Evolutionary conservation across 805 yeast species (phyloP), one percentile per base, ranked within the genome.

Genomic region (Spencermartinsiella europaea): DNA sequence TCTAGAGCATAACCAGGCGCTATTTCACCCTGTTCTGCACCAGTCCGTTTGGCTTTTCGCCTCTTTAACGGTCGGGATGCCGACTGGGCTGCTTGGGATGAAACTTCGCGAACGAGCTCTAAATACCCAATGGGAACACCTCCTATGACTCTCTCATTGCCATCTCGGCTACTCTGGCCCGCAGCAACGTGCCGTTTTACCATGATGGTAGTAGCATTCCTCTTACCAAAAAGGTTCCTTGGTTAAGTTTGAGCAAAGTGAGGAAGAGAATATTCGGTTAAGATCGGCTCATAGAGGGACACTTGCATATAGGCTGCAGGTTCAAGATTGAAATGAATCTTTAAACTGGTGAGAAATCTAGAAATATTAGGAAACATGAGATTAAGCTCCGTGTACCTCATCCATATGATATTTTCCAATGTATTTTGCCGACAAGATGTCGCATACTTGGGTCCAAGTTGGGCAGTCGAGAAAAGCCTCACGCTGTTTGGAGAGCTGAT

Each of bases 61-160:
- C 31, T 17, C 27, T 46, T 51, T 37, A 46, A 27, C 10, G 51
- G 49, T 25, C 48, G 36, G 8, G 42, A 34, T 35, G 16, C 17
- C 14, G 40, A 25, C 27, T 14, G 8, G 17, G 27, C 38, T 27
- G 31, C 31, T 12, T 4, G 14, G 8, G 37, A 17, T 22, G 19
- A 31, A 21, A 34, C 33, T 14, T 45, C 44, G 21, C 37, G 31
- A 19, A 40, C 28, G 17, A 39, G 21, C 3, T 45, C 45, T 19
- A 34, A 34, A 19, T 40, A 40, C 15, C 34, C 34, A 14, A 31
- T 21, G 2, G 47, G 47, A 21, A 44, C 33, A 7, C 47, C 47
- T 25, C 42, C 47, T 10, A 44, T 38, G 27, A 38, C 15, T 16
- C 47, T 21, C 20, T 16, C 16, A 42, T 27, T 21, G 39, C 8